These are phyloP conservation scores for Murraya paniculata DNA, from an alignment of 345 rosid genomes.

Conservation along the genomic window DNA sequence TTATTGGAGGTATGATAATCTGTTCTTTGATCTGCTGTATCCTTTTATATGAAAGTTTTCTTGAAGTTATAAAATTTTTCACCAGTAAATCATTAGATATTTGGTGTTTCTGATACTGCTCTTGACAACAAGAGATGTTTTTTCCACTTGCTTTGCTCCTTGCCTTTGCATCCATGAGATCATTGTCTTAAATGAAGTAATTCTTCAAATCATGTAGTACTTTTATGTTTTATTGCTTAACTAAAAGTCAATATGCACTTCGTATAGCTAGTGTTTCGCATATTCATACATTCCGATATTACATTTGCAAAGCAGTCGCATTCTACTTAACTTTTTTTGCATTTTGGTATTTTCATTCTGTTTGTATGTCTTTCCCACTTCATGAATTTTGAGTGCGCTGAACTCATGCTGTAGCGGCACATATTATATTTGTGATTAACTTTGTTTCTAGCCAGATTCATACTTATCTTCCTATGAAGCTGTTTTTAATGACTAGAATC, in stretches of 20 bases:
- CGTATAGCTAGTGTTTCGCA: background rate
- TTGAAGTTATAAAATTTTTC: background rate
- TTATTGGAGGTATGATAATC: constrained; percentile 46
- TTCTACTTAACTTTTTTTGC: background rate
- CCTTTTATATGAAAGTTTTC: background rate
- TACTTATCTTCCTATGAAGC: background rate
- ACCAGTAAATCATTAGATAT: background rate
- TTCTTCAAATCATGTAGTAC: background rate
- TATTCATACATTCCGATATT: background rate
- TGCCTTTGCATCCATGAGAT: background rate
- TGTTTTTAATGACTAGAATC: background rate
- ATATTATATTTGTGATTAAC: background rate
- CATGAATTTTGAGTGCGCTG: background rate
- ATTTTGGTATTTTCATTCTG: background rate
- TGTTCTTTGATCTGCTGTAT: background rate
- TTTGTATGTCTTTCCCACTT: background rate
- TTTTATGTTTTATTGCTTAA: background rate
- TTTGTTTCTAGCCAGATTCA: background rate
- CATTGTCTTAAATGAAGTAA: background rate
- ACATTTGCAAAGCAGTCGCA: background rate
- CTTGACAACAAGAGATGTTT: background rate
- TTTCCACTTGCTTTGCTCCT: background rate
- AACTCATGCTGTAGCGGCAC: background rate
- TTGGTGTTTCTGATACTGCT: background rate
- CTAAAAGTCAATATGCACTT: background rate